These are phyloP conservation scores for Termitomyces sp. DNA, from an alignment of 768 basidiomycete genomes.

Conservation along the genomic window DNA sequence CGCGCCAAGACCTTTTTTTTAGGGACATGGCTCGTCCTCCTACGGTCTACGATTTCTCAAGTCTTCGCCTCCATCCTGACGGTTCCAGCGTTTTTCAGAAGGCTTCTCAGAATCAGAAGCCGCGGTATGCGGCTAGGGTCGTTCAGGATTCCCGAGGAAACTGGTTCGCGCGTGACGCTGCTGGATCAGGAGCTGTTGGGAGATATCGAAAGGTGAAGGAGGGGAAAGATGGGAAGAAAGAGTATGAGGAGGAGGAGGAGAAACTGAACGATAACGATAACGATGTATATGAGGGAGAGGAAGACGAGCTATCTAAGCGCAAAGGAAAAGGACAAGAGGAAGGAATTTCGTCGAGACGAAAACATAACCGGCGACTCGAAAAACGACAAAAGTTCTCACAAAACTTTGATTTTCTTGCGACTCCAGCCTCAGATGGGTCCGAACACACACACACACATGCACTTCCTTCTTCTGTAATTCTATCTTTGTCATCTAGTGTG, in stretches of 20 bases:
- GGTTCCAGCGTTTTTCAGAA: conserved; percentile 51
- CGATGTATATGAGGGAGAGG: conserved; percentile 10
- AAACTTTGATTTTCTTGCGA: conserved; percentile 52
- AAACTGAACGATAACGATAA: no score
- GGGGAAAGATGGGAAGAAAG: conserved; percentile 8
- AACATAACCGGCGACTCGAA: conserved; percentile 20
- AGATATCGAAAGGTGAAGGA: conserved; percentile 18
- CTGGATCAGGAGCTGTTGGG: conserved; percentile 39
- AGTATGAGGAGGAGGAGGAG: conserved; percentile 6
- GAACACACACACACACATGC: conserved; percentile 11
- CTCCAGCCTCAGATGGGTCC: conserved; percentile 11
- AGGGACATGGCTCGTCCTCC: conserved; percentile 30
- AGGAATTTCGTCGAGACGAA: conserved; percentile 7
- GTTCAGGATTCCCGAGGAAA: conserved; percentile 47
- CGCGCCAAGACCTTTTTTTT: background rate
- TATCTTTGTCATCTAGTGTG: background rate
- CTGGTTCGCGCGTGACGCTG: conserved; percentile 66
- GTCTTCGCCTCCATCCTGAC: conserved; percentile 60
- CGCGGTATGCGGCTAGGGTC: conserved; percentile 27
- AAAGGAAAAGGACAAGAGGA: conserved; percentile 8
- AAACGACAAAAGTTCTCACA: conserved; percentile 41
- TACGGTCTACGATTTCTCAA: conserved; percentile 61
- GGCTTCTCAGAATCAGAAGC: conserved; percentile 27
- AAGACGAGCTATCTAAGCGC: conserved; percentile 1
- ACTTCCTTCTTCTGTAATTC: conserved; percentile 48